A percentile compares a stretch with the other conserved stretches of the same genome.
Evolutionary conservation across 176 grass and related monocot genomes (phyloP).

Genomic region (Oryza punctata): DNA sequence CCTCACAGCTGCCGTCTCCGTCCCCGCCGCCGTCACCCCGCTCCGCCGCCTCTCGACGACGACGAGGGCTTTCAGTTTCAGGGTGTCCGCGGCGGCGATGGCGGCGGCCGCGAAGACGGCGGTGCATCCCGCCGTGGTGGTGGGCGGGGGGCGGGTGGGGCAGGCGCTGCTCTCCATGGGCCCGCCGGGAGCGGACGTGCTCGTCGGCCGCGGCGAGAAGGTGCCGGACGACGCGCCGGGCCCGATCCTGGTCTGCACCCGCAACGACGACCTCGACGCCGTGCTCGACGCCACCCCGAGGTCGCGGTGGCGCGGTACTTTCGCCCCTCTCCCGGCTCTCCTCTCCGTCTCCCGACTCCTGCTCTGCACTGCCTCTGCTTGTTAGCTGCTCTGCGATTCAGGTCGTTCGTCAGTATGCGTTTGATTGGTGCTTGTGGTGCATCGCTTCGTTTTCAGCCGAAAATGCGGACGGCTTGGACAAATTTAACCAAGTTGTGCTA

Average conservation of each 20-base stretch:
- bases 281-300: slow-evolving; percentile 79
- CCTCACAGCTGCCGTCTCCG: slow-evolving; percentile 39
- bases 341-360: neutral
- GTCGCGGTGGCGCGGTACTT: slow-evolving; percentile 78
- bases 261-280: slow-evolving; percentile 92
- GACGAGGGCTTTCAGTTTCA: slow-evolving; percentile 22
- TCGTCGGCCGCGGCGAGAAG: slow-evolving; percentile 69
- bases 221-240: slow-evolving; percentile 56
- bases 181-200: slow-evolving; percentile 46
- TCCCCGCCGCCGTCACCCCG: slow-evolving; percentile 36
- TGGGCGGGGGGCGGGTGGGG: slow-evolving; percentile 63
- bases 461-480: neutral
- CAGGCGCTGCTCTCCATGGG: slow-evolving; percentile 69
- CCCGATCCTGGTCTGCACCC: slow-evolving; percentile 83
- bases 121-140: slow-evolving; percentile 73
- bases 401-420: neutral
- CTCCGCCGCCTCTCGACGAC: slow-evolving; percentile 20
- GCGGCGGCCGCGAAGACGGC: slow-evolving; percentile 30
- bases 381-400: neutral
- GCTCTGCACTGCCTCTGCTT: neutral
- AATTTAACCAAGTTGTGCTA: neutral
- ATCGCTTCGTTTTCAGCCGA: neutral
- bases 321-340: neutral
- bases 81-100: slow-evolving; percentile 41
- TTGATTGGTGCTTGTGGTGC: neutral